phyloP scores from a whole-genome alignment of 148 eudicot species.

The Rhododendron williamsianum region DNA sequence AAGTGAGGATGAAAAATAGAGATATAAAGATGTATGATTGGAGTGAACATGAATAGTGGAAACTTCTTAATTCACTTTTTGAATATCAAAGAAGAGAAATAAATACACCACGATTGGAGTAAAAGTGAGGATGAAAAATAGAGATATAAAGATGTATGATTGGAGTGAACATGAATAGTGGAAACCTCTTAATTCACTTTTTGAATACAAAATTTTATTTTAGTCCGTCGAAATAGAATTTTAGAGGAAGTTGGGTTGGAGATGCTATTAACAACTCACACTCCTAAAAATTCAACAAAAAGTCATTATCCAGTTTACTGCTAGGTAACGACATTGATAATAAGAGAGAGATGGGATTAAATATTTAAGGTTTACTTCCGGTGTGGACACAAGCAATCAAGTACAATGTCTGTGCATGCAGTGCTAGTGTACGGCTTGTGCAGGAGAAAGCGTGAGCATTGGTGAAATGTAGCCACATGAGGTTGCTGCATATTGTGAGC shows the following conservation, averaged over 20 bases:
- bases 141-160: not conserved
- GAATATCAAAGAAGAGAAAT: too few species aligned
- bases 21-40: too few species aligned
- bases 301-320: not conserved
- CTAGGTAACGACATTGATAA: not conserved
- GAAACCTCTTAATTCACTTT: not conserved
- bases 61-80: too few species aligned
- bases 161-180: not conserved
- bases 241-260: not conserved
- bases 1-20: too few species aligned
- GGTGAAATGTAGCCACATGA: not conserved
- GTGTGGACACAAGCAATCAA: not conserved
- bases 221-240: not conserved
- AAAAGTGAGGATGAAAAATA: not conserved
- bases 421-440: not conserved
- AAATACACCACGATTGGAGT: too few species aligned
- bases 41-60: too few species aligned
- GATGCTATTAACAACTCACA: not conserved
- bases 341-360: not conserved
- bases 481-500: not conserved
- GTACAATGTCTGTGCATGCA: not conserved
- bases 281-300: not conserved
- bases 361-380: not conserved
- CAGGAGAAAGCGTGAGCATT: not conserved
- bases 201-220: too few species aligned